phyloP scores from a whole-genome alignment of 441 rosid species.

The Manihot esculenta region DNA sequence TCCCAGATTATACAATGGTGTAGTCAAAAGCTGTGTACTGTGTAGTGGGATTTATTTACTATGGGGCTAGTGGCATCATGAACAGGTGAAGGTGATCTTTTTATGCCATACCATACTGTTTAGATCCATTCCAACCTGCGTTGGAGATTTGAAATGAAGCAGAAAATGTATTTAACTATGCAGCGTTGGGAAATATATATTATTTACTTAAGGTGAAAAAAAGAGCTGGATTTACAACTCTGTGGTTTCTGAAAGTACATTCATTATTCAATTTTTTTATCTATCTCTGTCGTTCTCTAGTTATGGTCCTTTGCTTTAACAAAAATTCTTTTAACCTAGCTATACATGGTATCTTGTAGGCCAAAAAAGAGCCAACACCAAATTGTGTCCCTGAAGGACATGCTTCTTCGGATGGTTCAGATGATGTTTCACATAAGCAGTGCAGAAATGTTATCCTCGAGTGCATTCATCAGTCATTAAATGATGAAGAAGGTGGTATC shows the following conservation, averaged over 20 bases:
- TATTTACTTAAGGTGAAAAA: neutral
- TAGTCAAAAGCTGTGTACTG: conserved; percentile 1
- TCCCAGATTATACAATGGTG: neutral
- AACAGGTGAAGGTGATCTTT: neutral
- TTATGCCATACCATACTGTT: neutral
- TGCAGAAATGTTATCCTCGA: conserved; percentile 48
- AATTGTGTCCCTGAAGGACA: conserved; percentile 18
- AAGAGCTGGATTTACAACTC: neutral
- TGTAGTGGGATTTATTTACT: neutral
- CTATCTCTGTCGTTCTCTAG: neutral
- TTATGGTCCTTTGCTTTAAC: neutral
- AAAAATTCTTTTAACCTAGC: conserved; percentile 4
- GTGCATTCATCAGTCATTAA: conserved; percentile 43
- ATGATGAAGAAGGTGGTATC: conserved; percentile 47
- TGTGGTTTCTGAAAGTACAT: neutral
- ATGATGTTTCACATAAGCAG: conserved; percentile 29
- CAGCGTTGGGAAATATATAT: neutral
- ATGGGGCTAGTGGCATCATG: neutral
- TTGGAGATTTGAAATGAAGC: neutral
- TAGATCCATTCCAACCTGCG: neutral
- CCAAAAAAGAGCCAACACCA: conserved; percentile 20
- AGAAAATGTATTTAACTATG: neutral
- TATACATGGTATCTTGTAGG: conserved; percentile 28
- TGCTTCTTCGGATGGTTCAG: conserved; percentile 26
- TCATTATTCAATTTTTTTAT: neutral